These are phyloP conservation scores for Anisogramma anomala DNA, from an alignment of 2,329 filamentous ascomycete genomes.

Conservation along the genomic window DNA sequence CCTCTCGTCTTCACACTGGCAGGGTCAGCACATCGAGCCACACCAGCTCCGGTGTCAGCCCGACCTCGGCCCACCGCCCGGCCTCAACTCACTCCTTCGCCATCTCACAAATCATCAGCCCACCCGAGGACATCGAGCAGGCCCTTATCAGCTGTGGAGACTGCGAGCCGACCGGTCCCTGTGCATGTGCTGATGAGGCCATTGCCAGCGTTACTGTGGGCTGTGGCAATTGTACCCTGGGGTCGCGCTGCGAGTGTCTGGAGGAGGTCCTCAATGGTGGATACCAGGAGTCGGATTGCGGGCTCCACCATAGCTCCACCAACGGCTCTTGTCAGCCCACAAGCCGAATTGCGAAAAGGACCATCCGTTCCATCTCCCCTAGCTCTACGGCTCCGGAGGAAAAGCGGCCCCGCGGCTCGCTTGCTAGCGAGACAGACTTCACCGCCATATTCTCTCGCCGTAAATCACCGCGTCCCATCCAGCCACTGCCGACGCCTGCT, in stretches of 20 bases:
- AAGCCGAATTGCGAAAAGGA: constrained; percentile 11
- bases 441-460: constrained; percentile 51
- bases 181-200: constrained; percentile 49
- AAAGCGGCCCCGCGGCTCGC: constrained; percentile 41
- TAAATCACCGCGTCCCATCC: constrained; percentile 25
- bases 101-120: constrained; percentile 47
- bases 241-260: constrained; percentile 52
- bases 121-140: constrained; percentile 32
- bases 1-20: constrained; percentile 6
- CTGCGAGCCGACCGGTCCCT: constrained; percentile 41
- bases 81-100: constrained; percentile 30
- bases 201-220: constrained; percentile 42
- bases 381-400: constrained; percentile 32
- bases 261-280: constrained; percentile 31
- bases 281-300: constrained; percentile 15
- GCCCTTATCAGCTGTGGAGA: constrained; percentile 40
- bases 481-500: constrained; percentile 24
- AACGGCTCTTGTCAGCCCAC: neutral
- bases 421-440: constrained; percentile 60
- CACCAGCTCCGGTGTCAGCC: constrained; percentile 7
- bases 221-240: constrained; percentile 55
- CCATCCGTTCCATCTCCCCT: constrained; percentile 26
- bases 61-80: constrained; percentile 15
- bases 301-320: constrained; percentile 3
- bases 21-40: constrained; percentile 12